A percentile compares a stretch with the other conserved stretches of the same genome.
These are phyloP conservation scores for Coemansia sp. DNA, from an alignment of 192 early-diverging fungal species.

Conservation along the genomic window DNA sequence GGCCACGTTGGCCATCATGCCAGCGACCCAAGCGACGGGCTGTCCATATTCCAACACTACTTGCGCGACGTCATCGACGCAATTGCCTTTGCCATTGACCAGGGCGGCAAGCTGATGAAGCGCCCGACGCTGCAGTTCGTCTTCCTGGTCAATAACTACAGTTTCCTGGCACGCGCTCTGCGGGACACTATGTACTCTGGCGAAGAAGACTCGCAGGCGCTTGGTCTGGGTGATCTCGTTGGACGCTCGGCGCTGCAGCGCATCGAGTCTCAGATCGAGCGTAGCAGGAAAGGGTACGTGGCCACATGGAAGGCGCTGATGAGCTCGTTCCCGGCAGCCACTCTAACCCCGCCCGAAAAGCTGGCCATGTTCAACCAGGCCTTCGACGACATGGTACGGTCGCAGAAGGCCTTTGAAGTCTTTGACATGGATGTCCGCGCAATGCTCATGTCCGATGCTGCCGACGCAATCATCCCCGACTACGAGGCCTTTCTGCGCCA, in stretches of 20 bases:
- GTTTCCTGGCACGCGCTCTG: conserved; percentile 43
- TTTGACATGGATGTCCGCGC: conserved; percentile 50
- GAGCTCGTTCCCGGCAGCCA: conserved; percentile 50
- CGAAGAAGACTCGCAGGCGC: conserved; percentile 45
- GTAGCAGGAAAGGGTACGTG: conserved; percentile 48
- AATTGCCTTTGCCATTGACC: conserved; percentile 37
- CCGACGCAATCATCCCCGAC: conserved; percentile 41
- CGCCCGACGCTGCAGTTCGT: conserved; percentile 48
- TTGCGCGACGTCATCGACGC: conserved; percentile 51
- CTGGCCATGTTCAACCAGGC: conserved; percentile 49
- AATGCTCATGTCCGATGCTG: conserved; percentile 44
- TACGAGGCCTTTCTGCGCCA: conserved; percentile 49
- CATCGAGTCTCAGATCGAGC: conserved; percentile 46
- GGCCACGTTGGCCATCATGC: conserved; percentile 35
- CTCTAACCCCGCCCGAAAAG: conserved; percentile 47
- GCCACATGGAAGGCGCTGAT: conserved; percentile 53
- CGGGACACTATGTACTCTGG: conserved; percentile 49
- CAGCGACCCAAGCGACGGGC: conserved; percentile 51
- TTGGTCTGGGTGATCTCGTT: conserved; percentile 51
- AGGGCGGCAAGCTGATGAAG: conserved; percentile 55
- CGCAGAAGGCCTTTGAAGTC: conserved; percentile 44
- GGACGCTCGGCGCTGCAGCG: conserved; percentile 43
- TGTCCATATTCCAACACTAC: conserved; percentile 56
- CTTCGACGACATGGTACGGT: conserved; percentile 52
- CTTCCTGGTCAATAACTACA: conserved; percentile 53